Percentiles rank a stretch among this genome's conserved stretches.
Evolutionary conservation across 2,329 filamentous ascomycete species (phyloP).

Genomic region (Trichothecium sympodiale): DNA sequence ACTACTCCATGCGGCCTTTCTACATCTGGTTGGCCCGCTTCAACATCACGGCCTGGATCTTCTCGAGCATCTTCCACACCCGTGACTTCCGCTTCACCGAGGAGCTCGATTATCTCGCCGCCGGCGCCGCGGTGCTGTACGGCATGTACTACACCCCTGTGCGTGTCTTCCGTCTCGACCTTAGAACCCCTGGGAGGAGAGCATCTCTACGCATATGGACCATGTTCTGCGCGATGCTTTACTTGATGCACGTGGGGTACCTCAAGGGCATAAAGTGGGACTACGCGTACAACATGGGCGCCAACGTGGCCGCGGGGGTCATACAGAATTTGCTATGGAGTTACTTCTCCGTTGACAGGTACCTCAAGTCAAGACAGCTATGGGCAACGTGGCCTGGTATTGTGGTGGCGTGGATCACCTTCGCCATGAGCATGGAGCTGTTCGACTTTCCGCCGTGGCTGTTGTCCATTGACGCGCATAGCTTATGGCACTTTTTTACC

Average conservation of each 20-base stretch:
- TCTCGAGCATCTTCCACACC: conserved; percentile 86
- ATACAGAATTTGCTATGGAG: conserved; percentile 78
- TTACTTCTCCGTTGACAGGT: conserved; percentile 68
- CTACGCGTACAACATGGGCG: conserved; percentile 96
- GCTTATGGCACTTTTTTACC: conserved; percentile 90
- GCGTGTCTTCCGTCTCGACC: conserved; percentile 73
- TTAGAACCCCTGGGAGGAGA: conserved; percentile 27
- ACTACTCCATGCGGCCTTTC: conserved; percentile 68
- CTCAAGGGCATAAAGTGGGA: conserved; percentile 82
- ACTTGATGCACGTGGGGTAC: conserved; percentile 68
- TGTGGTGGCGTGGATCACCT: conserved; percentile 81
- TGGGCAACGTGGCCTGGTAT: conserved; percentile 89
- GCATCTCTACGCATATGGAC: conserved; percentile 66
- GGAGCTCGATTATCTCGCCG: conserved; percentile 92
- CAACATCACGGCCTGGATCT: conserved; percentile 74
- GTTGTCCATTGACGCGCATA: conserved; percentile 84
- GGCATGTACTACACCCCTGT: conserved; percentile 79
- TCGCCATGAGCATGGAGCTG: conserved; percentile 92
- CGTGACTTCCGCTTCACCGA: conserved; percentile 79
- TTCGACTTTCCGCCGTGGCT: conserved; percentile 83
- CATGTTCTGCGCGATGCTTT: conserved; percentile 56
- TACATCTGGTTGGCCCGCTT: conserved; percentile 73
- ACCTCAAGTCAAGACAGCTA: conserved; percentile 54
- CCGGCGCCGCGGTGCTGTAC: conserved; percentile 82
- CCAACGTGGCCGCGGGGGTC: conserved; percentile 75